Evolutionary conservation across 2,329 filamentous ascomycete genomes (phyloP), one percentile per base, ranked within the genome.

Genomic region (Lojkania enalia): DNA sequence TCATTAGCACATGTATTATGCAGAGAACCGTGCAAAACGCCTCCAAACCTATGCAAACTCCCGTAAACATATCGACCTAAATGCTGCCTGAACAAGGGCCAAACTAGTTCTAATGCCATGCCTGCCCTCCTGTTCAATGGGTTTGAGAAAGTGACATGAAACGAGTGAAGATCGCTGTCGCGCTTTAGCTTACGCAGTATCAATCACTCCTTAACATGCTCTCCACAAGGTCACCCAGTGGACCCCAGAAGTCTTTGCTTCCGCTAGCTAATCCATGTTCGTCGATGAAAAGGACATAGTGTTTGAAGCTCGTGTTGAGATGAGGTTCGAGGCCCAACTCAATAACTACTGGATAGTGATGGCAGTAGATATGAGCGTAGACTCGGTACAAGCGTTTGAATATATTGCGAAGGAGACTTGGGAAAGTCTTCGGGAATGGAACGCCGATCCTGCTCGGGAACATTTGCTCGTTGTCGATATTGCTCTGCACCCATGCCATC

Each of bases 311-410:
- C 12, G 94, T 99, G 74, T 99, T 99, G 55, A 99, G 82, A 72
- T 99, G 94, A 33, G 95, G 91, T 73, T 99, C 94, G 46, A 99
- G 81, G 16, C 94, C 94, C 29, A 99, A 82, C 69, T 96, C 90
- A 47, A 95, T 87, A 58, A 99, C 87, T 56, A 99, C 91, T 25
- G 91, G 91, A 74, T 99, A 99, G 72, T 99, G 94, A 45, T 91
- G 89, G 81, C 95, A 96, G 77, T 99, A 99, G 49, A 99, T 84
- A 72, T 99, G 94, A 36, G 94, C 87, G 66, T 99, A 99, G 58
- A 96, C 92, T 48, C 94, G 88, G 79, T 97, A 99, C 76, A 99
- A 86, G 66, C 94, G 87, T 81, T 99, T 99, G 83, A 99, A 97
- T 87, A 99, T 97, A 74, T 96, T 94, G 61, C 91, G 87, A 76